phyloP scores from a whole-genome alignment of 2,329 filamentous ascomycete genomes.

The Alternaria brassicicola region DNA sequence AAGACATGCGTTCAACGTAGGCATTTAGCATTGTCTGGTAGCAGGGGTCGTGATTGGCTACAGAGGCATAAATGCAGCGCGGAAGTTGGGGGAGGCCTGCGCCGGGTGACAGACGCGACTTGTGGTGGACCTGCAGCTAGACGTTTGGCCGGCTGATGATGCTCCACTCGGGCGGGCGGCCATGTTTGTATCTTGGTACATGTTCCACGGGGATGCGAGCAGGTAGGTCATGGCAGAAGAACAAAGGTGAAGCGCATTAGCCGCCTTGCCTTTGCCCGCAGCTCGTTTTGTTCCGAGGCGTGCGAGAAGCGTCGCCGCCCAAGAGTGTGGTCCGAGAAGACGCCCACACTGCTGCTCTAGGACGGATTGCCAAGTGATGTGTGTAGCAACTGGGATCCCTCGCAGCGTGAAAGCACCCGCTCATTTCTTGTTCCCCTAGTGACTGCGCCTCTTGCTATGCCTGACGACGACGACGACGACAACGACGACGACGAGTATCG shows the following conservation, averaged over 20 bases:
- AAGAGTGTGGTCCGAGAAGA: neutral
- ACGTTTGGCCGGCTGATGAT: conserved; percentile 6
- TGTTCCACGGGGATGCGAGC: neutral
- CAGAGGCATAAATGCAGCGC: conserved; percentile 4
- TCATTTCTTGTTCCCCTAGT: conserved; percentile 13
- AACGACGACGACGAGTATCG: conserved; percentile 10
- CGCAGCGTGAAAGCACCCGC: conserved; percentile 8
- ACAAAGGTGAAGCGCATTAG: neutral
- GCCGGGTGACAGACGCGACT: conserved; percentile 4
- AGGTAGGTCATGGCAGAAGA: neutral
- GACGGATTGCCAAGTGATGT: conserved; percentile 7
- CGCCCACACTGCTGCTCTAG: neutral
- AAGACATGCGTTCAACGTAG: conserved; percentile 8
- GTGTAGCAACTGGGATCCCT: conserved; percentile 12
- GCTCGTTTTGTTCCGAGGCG: neutral
- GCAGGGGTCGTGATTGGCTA: conserved; percentile 5
- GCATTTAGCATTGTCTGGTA: neutral
- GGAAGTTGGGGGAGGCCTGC: neutral
- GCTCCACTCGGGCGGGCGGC: neutral
- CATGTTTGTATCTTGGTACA: neutral
- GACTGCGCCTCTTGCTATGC: conserved; percentile 10
- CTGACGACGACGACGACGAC: conserved; percentile 15
- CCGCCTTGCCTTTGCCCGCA: neutral
- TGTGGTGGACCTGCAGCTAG: conserved; percentile 12
- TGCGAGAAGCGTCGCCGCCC: neutral